A percentile compares a stretch with the other conserved stretches of the same genome.
These are phyloP conservation scores for Casuarina glauca DNA, from an alignment of 306 rosid genomes.

Conservation along the genomic window DNA sequence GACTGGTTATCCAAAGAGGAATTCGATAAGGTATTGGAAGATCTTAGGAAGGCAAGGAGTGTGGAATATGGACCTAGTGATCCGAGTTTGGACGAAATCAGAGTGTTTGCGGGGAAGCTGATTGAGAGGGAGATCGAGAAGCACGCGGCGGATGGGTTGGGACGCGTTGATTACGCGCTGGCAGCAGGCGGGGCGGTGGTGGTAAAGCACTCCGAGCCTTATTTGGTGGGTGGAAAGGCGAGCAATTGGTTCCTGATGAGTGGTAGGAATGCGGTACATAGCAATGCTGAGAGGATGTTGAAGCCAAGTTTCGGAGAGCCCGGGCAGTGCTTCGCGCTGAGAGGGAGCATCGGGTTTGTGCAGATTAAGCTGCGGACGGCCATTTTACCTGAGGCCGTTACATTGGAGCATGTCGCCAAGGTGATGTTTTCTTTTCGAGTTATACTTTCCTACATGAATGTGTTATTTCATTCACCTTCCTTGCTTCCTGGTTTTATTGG, in stretches of 20 bases:
- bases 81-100: constrained; percentile 68
- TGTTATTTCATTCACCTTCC: background rate
- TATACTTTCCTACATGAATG: background rate
- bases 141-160: constrained; percentile 94
- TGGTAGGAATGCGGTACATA: constrained; percentile 44
- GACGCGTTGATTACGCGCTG: constrained; percentile 77
- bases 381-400: constrained; percentile 83
- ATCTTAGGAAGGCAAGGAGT: constrained; percentile 45
- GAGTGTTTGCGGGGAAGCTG: constrained; percentile 65
- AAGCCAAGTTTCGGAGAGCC: constrained; percentile 97
- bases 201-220: constrained; percentile 72
- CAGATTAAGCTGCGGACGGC: constrained; percentile 76
- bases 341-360: constrained; percentile 75
- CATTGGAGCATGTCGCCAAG: constrained; percentile 95
- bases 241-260: constrained; percentile 48
- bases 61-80: constrained; percentile 32
- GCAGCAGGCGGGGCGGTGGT: constrained; percentile 65
- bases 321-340: constrained; percentile 88
- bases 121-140: constrained; percentile 77
- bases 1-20: constrained; percentile 76
- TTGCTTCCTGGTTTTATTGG: background rate
- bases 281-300: constrained; percentile 70
- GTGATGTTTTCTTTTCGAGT: constrained; percentile 35
- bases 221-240: constrained; percentile 30
- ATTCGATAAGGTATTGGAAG: constrained; percentile 61